Conservation (phyloP, 108 stramenopile genomes). For the Thalassiosira profunda region DNA sequence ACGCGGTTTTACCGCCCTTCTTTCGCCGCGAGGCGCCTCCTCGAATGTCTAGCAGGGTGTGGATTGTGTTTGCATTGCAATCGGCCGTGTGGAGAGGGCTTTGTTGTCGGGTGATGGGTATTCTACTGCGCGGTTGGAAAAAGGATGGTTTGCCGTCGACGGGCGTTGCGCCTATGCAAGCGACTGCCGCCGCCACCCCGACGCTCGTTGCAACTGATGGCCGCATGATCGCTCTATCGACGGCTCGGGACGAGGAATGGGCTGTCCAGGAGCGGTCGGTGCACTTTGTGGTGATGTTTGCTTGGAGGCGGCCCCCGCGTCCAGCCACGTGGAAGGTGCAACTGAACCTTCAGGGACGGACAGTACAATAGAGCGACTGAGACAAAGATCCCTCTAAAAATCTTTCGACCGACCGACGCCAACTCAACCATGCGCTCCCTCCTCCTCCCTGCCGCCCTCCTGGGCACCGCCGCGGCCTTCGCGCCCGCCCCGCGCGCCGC, state of each 20-base stretch:
- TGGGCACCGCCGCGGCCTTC: constrained; percentile 30
- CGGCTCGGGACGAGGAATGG: neutral
- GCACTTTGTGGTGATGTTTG: no score
- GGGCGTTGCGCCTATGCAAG: constrained; percentile 13
- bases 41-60: constrained; percentile 22
- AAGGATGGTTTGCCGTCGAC: neutral
- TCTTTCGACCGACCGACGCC: no score
- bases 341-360: no score
- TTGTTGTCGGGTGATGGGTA: neutral
- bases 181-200: neutral
- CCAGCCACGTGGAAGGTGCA: no score
- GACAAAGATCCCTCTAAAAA: no score
- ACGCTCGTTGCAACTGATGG: constrained; percentile 2
- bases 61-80: neutral
- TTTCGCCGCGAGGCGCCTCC: constrained; percentile 40
- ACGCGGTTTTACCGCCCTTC: constrained; percentile 42
- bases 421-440: no score
- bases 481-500: neutral
- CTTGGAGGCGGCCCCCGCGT: no score
- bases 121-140: neutral
- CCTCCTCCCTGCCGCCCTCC: constrained; percentile 10
- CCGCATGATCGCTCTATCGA: neutral
- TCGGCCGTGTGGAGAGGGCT: neutral
- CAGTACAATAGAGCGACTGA: no score
- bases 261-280: no score